Conservation (phyloP, 23 red algal species). For the Chondrus crispus region DNA sequence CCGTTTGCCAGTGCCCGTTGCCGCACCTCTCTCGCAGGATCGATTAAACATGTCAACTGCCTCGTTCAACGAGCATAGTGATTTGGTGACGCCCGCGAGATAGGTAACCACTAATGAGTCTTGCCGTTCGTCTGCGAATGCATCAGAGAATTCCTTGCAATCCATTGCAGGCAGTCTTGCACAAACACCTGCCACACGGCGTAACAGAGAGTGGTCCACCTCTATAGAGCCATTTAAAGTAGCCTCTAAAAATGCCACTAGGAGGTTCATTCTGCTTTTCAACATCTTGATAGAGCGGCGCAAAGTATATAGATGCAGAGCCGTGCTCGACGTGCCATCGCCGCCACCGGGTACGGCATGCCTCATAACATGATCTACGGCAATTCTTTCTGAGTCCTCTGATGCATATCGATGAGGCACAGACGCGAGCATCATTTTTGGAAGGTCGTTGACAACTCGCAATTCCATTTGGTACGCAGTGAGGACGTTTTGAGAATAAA, state of each 20-base stretch:
- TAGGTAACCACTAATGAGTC: conserved; percentile 55
- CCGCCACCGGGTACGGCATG: conserved; percentile 60
- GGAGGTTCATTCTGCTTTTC: conserved; percentile 22
- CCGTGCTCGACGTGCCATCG: conserved; percentile 42
- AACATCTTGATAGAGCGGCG: conserved; percentile 62
- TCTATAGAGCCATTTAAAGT: conserved; percentile 45
- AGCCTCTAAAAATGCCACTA: conserved; percentile 53
- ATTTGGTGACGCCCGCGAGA: conserved; percentile 52
- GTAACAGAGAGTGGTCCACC: conserved; percentile 33
- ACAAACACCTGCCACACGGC: conserved; percentile 34
- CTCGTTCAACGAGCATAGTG: conserved; percentile 54
- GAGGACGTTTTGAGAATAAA: conserved; percentile 1
- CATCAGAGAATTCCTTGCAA: conserved; percentile 40
- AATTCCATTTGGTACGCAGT: conserved; percentile 47
- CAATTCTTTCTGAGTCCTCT: conserved; percentile 71
- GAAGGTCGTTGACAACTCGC: conserved; percentile 19
- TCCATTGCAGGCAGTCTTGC: conserved; percentile 60
- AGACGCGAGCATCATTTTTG: conserved; percentile 28
- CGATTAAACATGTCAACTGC: conserved; percentile 60
- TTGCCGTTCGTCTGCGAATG: conserved; percentile 51
- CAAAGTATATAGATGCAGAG: conserved; percentile 47
- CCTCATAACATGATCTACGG: conserved; percentile 67
- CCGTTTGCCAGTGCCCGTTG: background rate
- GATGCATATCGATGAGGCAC: conserved; percentile 65
- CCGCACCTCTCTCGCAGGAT: background rate